Evolutionary conservation across 176 grass and related monocot species (phyloP).

Genomic region (Dactylis glomerata): DNA sequence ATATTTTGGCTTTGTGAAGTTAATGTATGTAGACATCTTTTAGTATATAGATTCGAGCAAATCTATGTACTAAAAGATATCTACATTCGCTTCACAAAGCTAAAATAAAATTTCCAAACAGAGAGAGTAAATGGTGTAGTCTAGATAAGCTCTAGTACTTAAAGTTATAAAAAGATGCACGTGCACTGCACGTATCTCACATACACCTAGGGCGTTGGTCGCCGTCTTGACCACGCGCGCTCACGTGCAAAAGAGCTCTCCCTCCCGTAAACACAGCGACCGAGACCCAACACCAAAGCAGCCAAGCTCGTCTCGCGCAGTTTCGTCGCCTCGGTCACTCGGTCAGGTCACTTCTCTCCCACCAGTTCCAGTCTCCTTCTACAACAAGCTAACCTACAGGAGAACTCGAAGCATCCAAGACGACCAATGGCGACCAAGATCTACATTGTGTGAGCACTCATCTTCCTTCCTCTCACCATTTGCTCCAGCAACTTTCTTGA

Average conservation of each 20-base stretch:
- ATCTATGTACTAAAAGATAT: too few species aligned
- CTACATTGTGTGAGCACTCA: conserved; percentile 33
- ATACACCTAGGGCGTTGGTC: not conserved
- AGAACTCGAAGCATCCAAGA: not conserved
- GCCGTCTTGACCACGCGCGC: not conserved
- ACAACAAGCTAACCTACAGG: not conserved
- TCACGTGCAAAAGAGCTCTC: not conserved
- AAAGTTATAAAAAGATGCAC: not conserved
- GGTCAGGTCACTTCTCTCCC: not conserved
- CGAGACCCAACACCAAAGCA: not conserved
- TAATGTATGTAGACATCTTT: too few species aligned
- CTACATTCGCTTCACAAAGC: too few species aligned
- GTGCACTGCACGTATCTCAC: not conserved
- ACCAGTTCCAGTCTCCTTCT: not conserved
- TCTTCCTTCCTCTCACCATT: not conserved
- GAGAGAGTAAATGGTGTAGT: too few species aligned
- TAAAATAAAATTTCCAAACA: too few species aligned
- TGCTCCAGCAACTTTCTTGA: not conserved
- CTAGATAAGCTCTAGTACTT: not conserved
- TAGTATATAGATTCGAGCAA: too few species aligned
- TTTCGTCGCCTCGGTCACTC: not conserved
- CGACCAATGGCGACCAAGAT: conserved; percentile 27
- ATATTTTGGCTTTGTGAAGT: too few species aligned
- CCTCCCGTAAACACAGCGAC: not conserved
- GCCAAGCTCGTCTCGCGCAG: not conserved